These are phyloP conservation scores for Camellia sinensis DNA, from an alignment of 148 eudicot genomes.

Conservation along the genomic window DNA sequence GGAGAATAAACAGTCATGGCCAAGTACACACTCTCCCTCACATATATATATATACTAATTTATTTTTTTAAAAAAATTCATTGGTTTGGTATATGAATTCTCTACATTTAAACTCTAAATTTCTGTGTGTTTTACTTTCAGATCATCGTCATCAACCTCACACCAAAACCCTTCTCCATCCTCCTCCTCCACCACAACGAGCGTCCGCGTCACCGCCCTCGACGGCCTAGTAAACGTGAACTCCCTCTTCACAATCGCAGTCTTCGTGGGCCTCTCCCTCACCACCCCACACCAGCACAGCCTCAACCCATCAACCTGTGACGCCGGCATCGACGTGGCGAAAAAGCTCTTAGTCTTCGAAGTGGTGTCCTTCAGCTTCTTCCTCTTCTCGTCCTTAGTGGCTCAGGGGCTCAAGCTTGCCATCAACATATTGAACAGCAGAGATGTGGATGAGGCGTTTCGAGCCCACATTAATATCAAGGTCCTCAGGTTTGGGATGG, in stretches of 20 bases:
- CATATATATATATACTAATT: no score
- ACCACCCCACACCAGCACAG: constrained; percentile 59
- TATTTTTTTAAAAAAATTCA: neutral
- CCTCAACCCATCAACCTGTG: constrained; percentile 47
- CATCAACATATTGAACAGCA: constrained; percentile 64
- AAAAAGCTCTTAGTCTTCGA: constrained; percentile 60
- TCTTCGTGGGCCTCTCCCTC: constrained; percentile 72
- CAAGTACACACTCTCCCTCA: no score
- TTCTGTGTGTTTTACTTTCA: neutral
- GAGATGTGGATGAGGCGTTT: constrained; percentile 54
- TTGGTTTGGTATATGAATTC: no score
- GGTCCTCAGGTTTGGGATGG: constrained; percentile 61
- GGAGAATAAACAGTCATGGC: no score
- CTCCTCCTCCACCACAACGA: constrained; percentile 47
- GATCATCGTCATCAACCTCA: constrained; percentile 16
- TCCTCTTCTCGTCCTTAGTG: constrained; percentile 67
- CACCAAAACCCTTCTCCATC: no score
- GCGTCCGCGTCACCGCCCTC: constrained; percentile 73
- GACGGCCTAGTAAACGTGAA: constrained; percentile 77
- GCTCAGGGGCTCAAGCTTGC: constrained; percentile 77
- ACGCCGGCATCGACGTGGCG: constrained; percentile 43
- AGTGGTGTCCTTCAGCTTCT: constrained; percentile 63
- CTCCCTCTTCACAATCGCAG: constrained; percentile 82
- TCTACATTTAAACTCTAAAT: neutral
- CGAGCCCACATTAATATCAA: constrained; percentile 54